Base-by-base conservation (phyloP, 306 rosid species). In the Argentina anserina region DNA sequence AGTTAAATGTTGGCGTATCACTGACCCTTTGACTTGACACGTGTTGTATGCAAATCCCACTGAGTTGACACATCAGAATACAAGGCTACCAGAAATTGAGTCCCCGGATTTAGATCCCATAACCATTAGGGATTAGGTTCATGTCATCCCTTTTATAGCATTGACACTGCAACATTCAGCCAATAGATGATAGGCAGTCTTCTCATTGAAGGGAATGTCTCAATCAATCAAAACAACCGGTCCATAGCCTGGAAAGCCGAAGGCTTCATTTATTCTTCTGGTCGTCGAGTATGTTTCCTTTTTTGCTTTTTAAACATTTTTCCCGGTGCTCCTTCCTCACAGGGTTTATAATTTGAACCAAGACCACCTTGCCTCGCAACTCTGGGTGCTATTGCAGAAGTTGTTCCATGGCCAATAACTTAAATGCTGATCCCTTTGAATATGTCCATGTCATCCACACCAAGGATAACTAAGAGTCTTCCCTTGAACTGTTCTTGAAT, bases 41-140 rank as follows among this genome's bases (percentile, higher is more conserved):
- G n/a, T n/a, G n/a, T n/a, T n/a, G n/a, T n/a, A n/a, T n/a, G n/a
- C n/a, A n/a, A n/a, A n/a, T n/a, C n/a, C n/a, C n/a, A n/a, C n/a
- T n/a, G n/a, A n/a, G n/a, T n/a, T n/a, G n/a, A n/a, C n/a, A n/a
- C n/a, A n/a, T n/a, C n/a, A n/a, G n/a, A n/a, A n/a, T n/a, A n/a
- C n/a, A n/a, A n/a, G n/a, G n/a, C n/a, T n/a, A n/a, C n/a, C n/a
- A n/a, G n/a, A n/a, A n/a, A n/a, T n/a, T n/a, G n/a, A n/a, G n/a
- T n/a, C n/a, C n/a, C n/a, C n/a, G n/a, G n/a, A n/a, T n/a, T n/a
- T n/a, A n/a, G n/a, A n/a, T n/a, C n/a, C n/a, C n/a, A n/a, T n/a
- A n/a, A n/a, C n/a, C n/a, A n/a, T n/a, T 90, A 93, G 93, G 96
- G 69, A 83, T 77, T 82, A 90, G 83, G 83, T 93, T 93, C 96